Conservation (phyloP, 371 early-diverging fungal species). For the Mucor circinelloides region DNA sequence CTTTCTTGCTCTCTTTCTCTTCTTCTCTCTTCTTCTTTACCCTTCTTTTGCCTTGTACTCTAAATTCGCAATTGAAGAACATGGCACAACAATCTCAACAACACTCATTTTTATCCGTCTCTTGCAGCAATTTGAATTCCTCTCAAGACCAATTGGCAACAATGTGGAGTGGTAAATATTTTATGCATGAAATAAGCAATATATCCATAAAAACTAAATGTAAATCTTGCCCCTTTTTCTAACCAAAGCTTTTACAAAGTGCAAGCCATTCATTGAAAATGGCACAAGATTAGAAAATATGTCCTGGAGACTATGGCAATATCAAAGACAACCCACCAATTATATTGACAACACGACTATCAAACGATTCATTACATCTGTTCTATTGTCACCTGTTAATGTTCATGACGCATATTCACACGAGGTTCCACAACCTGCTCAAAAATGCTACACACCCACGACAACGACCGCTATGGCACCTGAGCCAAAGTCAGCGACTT, state of each 20-base stretch:
- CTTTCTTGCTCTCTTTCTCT: not conserved
- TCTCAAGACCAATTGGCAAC: slow-evolving; percentile 11
- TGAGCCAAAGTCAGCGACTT: not conserved
- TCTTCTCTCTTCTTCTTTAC: not conserved
- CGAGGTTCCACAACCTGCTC: slow-evolving; percentile 25
- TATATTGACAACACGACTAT: slow-evolving; percentile 11
- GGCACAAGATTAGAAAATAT: slow-evolving; percentile 33
- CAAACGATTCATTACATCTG: slow-evolving; percentile 20
- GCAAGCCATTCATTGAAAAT: slow-evolving; percentile 23
- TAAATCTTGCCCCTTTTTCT: not conserved
- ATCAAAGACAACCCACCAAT: slow-evolving; percentile 10
- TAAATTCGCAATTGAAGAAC: not conserved
- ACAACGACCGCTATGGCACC: not conserved
- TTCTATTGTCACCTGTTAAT: slow-evolving; percentile 24
- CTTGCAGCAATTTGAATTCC: not conserved
- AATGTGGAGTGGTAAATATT: slow-evolving; percentile 24
- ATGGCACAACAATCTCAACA: not conserved
- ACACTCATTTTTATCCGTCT: not conserved
- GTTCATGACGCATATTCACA: slow-evolving; percentile 24
- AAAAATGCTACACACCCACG: slow-evolving; percentile 7
- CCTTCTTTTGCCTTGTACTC: not conserved
- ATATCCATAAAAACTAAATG: not conserved
- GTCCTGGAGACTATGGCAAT: slow-evolving; percentile 38
- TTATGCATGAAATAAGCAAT: not conserved
- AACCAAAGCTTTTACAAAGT: slow-evolving; percentile 29